These are phyloP conservation scores for Buxus sempervirens DNA, from an alignment of 164 flowering plant genomes.

Conservation along the genomic window DNA sequence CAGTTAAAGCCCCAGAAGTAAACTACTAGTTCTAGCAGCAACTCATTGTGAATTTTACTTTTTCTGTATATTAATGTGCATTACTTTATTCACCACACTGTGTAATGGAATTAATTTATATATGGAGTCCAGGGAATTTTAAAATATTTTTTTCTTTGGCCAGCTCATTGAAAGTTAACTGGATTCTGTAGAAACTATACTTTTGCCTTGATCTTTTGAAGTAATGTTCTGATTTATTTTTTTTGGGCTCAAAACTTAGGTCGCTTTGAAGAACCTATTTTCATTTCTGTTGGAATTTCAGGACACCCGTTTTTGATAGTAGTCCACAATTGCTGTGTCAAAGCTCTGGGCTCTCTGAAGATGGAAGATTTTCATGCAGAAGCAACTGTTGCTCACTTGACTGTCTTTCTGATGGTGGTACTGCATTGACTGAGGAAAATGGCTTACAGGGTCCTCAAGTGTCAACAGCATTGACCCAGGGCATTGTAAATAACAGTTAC, in stretches of 20 bases:
- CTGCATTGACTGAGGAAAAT: slow-evolving; percentile 30
- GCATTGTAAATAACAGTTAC: slow-evolving; percentile 45
- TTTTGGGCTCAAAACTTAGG: slow-evolving; percentile 5
- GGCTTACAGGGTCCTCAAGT: slow-evolving; percentile 26
- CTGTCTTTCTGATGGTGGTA: slow-evolving; percentile 23
- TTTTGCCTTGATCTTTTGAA: slow-evolving; percentile 15
- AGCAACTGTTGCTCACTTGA: slow-evolving; percentile 38
- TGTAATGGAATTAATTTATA: too few species aligned
- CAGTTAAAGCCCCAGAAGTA: too few species aligned
- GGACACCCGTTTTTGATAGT: slow-evolving; percentile 20
- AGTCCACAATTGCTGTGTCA: slow-evolving; percentile 23
- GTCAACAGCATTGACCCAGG: slow-evolving; percentile 29
- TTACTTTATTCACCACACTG: too few species aligned
- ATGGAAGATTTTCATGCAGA: slow-evolving; percentile 28
- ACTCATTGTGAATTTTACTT: too few species aligned
- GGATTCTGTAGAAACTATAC: not conserved
- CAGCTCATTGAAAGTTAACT: not conserved
- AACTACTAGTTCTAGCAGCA: too few species aligned
- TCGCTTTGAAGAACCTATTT: slow-evolving; percentile 4
- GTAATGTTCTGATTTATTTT: slow-evolving; percentile 16
- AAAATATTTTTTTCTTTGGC: too few species aligned
- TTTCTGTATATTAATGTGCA: too few species aligned
- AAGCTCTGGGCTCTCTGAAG: slow-evolving; percentile 41
- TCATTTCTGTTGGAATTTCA: slow-evolving; percentile 21
- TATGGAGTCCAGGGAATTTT: too few species aligned